A percentile compares a stretch with the other conserved stretches of the same genome.
Evolutionary conservation across 306 rosid genomes (phyloP).

Genomic region (Argentina anserina): DNA sequence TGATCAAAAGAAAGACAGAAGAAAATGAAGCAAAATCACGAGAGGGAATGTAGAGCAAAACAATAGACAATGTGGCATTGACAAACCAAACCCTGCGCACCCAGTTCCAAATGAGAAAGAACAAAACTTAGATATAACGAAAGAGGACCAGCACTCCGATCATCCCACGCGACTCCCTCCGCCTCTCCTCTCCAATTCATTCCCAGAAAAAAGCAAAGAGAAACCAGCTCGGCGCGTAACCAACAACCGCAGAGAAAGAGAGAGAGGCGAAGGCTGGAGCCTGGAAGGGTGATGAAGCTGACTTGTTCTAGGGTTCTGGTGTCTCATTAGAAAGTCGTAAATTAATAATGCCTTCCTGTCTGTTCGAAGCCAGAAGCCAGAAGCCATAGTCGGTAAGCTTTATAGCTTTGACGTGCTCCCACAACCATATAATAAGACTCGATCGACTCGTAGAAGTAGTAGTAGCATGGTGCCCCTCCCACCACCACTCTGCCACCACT

Average conservation of each 20-base stretch:
- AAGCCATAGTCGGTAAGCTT: conserved; percentile 15
- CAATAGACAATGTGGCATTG: background rate
- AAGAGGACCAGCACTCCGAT: background rate
- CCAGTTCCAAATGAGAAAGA: conserved; percentile 3
- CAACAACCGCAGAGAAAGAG: background rate
- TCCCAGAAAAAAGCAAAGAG: background rate
- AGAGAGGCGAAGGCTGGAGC: background rate
- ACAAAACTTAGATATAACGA: background rate
- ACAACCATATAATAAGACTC: background rate
- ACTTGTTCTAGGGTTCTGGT: background rate
- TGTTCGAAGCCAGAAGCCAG: conserved; percentile 11
- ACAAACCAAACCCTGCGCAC: background rate
- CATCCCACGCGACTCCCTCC: background rate
- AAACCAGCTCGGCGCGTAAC: background rate
- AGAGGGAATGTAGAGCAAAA: background rate
- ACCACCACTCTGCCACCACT: conserved; percentile 11
- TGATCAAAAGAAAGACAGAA: background rate
- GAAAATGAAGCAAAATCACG: background rate
- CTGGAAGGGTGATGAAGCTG: background rate
- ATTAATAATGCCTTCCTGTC: conserved; percentile 11
- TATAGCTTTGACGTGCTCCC: conserved; percentile 29
- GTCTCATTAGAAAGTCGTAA: conserved; percentile 19
- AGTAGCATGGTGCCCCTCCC: background rate
- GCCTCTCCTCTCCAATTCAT: background rate
- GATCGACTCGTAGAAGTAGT: background rate